A percentile compares a stretch with the other conserved stretches of the same genome.
Evolutionary conservation across 2,329 filamentous ascomycete species (phyloP).

Genomic region (Phaeosphaeriaceae sp.): DNA sequence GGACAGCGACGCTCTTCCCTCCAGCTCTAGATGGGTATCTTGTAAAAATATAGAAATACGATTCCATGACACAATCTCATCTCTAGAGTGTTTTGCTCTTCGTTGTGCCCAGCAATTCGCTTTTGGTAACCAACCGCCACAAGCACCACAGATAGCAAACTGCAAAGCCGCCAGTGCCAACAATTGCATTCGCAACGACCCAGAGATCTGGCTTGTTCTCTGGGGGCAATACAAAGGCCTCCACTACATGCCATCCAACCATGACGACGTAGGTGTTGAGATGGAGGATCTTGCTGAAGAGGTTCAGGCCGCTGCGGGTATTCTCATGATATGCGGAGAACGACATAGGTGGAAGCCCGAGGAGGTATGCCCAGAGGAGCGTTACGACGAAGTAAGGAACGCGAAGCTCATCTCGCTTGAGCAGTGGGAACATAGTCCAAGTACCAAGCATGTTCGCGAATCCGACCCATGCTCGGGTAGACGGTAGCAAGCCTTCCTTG

Average conservation of each 20-base stretch:
- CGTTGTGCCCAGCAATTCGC: constrained; percentile 53
- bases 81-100: constrained; percentile 53
- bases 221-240: constrained; percentile 74
- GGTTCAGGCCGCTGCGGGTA: constrained; percentile 53
- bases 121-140: constrained; percentile 70
- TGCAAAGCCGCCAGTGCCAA: constrained; percentile 85
- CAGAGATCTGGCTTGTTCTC: constrained; percentile 87
- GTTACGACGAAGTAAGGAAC: constrained; percentile 87
- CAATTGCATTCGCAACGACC: constrained; percentile 87
- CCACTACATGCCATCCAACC: constrained; percentile 80
- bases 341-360: constrained; percentile 83
- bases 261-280: constrained; percentile 78
- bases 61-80: constrained; percentile 1
- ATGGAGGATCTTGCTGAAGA: constrained; percentile 76
- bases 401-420: constrained; percentile 82
- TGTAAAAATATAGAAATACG: constrained; percentile 17
- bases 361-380: constrained; percentile 87
- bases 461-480: constrained; percentile 88
- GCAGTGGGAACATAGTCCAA: constrained; percentile 93
- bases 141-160: constrained; percentile 93
- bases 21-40: constrained; percentile 29
- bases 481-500: constrained; percentile 77
- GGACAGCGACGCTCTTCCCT: constrained; percentile 39
- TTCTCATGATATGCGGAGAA: constrained; percentile 70
- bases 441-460: constrained; percentile 89